A percentile compares a stretch with the other conserved stretches of the same genome.
Conservation (phyloP, 495 filamentous ascomycete genomes). For the Cryomyces minteri region DNA sequence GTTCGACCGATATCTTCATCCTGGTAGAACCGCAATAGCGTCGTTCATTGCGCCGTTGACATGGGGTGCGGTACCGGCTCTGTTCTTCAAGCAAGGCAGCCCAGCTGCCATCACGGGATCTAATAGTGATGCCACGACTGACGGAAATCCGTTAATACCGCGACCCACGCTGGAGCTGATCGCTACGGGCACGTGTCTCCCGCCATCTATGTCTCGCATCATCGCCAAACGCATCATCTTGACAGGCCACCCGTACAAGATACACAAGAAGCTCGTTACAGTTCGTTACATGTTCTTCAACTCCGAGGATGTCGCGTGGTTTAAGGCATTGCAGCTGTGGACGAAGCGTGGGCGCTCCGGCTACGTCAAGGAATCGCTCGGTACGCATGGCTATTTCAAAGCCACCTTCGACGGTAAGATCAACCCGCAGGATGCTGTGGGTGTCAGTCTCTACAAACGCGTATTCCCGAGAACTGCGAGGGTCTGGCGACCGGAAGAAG, state of each 20-base stretch:
- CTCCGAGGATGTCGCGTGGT: slow-evolving; percentile 82
- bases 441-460: slow-evolving; percentile 83
- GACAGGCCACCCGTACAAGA: slow-evolving; percentile 93
- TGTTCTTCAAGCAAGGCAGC: slow-evolving; percentile 53
- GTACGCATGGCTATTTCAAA: slow-evolving; percentile 98
- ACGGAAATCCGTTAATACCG: slow-evolving; percentile 3
- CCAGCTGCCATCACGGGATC: slow-evolving; percentile 11
- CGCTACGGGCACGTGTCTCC: slow-evolving; percentile 67
- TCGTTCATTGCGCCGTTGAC: slow-evolving; percentile 78
- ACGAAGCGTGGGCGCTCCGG: slow-evolving; percentile 76
- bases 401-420: slow-evolving; percentile 91
- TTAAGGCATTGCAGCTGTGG: slow-evolving; percentile 90
- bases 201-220: slow-evolving; percentile 60
- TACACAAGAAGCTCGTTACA: slow-evolving; percentile 91
- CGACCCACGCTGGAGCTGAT: slow-evolving; percentile 39
- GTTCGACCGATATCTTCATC: slow-evolving; percentile 83
- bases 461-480: slow-evolving; percentile 63
- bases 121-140: slow-evolving; percentile 13
- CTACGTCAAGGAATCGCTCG: slow-evolving; percentile 80
- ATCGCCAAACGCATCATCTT: slow-evolving; percentile 88
- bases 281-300: slow-evolving; percentile 99
- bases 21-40: slow-evolving; percentile 77
- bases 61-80: slow-evolving; percentile 76
- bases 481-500: slow-evolving; percentile 16
- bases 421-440: slow-evolving; percentile 85